Base-by-base conservation (phyloP, 1,139 yeast genomes). In the Yamadazyma epiphylla region DNA sequence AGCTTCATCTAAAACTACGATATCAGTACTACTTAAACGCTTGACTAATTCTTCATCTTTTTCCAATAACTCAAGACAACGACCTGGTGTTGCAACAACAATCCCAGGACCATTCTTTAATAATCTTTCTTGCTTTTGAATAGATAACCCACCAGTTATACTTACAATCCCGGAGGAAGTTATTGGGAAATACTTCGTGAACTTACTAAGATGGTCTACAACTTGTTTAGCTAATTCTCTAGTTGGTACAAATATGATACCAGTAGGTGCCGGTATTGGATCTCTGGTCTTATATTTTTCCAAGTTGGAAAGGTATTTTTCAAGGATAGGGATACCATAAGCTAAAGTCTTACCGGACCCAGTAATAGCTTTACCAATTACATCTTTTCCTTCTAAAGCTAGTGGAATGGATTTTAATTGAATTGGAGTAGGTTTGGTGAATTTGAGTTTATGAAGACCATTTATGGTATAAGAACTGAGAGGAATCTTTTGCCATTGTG, bases 281-380 rank as follows among this genome's bases (percentile, higher is more conserved):
- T 42, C 52, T 9, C 33, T 27, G 11, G 49, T 48, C n/a, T 53
- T 52, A 11, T 49, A 42, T 31, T 53, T 45, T 6, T 44, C 42
- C 21, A 56, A 36, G 15, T 60, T 54, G 5, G 51, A 32, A 11
- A 77, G 48, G 30, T 78, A 65, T 32, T 71, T 73, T 49, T 94
- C 96, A 36, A 91, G 57, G 16, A 94, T 81, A n/a, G 98, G 97
- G 15, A 91, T 75, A 29, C 96, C 96, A 53, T 87, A 91, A 0
- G 98, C 98, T 35, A 89, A 65, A 0, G 98, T 91, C 52, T 91
- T 91, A 68, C 99, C 99, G 0, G 96, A 87, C 53, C 99, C 99
- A 1, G 99, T 94, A 6, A 94, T 82, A 8, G 98, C 98, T 50
- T 91, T 94, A 35, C 98, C 99, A 42, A 94, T 77, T 7, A 91